phyloP scores from a whole-genome alignment of 1,284 basidiomycete species.

The Malassezia japonica region DNA sequence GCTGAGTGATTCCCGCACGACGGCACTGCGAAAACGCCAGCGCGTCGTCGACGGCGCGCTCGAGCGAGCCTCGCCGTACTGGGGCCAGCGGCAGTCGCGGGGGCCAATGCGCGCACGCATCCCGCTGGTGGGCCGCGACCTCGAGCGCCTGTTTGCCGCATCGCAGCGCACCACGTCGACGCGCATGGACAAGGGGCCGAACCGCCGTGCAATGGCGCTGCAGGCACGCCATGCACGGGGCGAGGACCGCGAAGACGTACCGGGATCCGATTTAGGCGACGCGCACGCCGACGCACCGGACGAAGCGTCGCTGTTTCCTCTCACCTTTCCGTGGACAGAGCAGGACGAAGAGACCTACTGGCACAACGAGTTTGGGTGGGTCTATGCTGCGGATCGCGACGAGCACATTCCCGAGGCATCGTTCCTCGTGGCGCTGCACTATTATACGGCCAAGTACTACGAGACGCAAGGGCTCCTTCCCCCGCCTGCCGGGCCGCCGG shows the following conservation, averaged over 20 bases:
- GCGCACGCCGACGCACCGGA: no score
- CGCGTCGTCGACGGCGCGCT: conserved; percentile 6
- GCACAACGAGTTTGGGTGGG: conserved; percentile 7
- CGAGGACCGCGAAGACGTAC: no score
- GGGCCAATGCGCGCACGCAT: conserved; percentile 7
- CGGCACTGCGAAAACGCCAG: neutral
- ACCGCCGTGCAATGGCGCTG: neutral
- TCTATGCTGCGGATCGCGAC: neutral
- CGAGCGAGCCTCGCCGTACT: conserved; percentile 13
- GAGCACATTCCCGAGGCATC: neutral
- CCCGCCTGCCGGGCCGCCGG: no score
- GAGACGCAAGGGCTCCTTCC: conserved; percentile 1
- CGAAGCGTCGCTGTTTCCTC: no score
- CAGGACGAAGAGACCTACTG: neutral
- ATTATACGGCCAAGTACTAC: conserved; percentile 9
- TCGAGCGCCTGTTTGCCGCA: conserved; percentile 3
- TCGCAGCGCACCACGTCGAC: conserved; percentile 1
- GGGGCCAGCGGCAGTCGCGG: neutral
- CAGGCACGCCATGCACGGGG: neutral
- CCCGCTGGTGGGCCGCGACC: conserved; percentile 2
- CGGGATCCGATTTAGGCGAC: no score
- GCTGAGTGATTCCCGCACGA: neutral
- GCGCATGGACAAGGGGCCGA: neutral
- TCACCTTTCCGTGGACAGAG: conserved; percentile 6
- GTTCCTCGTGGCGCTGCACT: conserved; percentile 9